These are phyloP conservation scores for Ascosphaera acerosa DNA, from an alignment of 2,329 filamentous ascomycete species.

Conservation along the genomic window DNA sequence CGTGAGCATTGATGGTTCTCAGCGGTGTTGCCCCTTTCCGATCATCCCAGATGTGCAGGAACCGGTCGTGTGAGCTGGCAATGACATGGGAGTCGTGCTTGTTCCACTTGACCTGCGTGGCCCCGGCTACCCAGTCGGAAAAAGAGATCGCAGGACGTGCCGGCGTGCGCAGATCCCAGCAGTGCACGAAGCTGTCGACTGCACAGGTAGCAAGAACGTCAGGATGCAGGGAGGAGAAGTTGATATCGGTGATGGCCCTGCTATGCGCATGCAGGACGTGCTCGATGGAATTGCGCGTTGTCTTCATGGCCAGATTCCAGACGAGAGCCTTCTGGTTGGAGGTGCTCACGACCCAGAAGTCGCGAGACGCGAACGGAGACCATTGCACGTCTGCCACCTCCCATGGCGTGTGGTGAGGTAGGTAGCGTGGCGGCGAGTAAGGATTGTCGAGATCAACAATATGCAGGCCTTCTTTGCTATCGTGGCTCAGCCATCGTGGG, in stretches of 20 bases:
- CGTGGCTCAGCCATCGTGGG: constrained; percentile 5
- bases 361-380: constrained; percentile 72
- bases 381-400: constrained; percentile 89
- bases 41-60: constrained; percentile 74
- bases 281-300: constrained; percentile 57
- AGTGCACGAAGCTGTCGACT: constrained; percentile 79
- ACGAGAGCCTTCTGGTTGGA: constrained; percentile 86
- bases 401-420: constrained; percentile 77
- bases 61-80: constrained; percentile 74
- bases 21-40: constrained; percentile 53
- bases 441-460: constrained; percentile 83
- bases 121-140: constrained; percentile 80
- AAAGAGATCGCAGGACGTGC: constrained; percentile 52
- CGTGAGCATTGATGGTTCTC: constrained; percentile 64
- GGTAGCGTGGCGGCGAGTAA: constrained; percentile 60
- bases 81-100: constrained; percentile 65
- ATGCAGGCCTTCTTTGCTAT: constrained; percentile 55
- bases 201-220: constrained; percentile 76
- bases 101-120: constrained; percentile 89
- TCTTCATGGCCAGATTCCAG: constrained; percentile 60
- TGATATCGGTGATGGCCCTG: constrained; percentile 83
- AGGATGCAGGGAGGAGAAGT: constrained; percentile 81
- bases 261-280: constrained; percentile 68
- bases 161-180: constrained; percentile 63
- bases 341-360: constrained; percentile 85